Base-by-base conservation (phyloP, 768 basidiomycete species). In the Hirschioporus abietinus region DNA sequence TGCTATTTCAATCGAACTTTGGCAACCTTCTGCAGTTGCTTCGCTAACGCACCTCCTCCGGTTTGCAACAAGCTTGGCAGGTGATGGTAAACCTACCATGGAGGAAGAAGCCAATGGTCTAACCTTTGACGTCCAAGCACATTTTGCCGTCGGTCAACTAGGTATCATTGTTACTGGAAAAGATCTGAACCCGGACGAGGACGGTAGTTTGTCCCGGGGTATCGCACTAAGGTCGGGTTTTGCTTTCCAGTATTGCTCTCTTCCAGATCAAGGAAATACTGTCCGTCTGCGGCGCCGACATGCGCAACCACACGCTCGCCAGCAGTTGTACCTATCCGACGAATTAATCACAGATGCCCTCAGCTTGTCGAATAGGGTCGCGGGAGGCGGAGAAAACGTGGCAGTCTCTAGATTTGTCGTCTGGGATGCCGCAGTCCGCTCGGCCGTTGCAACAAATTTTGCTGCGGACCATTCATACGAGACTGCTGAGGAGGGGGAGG, bases 141-240 rank as follows among this genome's bases (percentile, higher is more conserved):
- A 87, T 30, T 24, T 89, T 35, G 82, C 91, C 0, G 69, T 95
- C 59, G 84, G 82, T 0, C 84, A 84, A 36, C 78, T 91, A 60
- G 85, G 88, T 27, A 72, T 91, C 10, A 87, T 92, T 66, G 73
- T 94, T 63, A 91, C 92, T 7, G 86, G 89, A n/a, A 84, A 84
- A 36, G 95, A 96, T 74, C 82, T 95, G 65, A 93, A 93, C 68
- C 92, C 92, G 0, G 76, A 81, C 0, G 90, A 90, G 65, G 82
- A 83, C 52, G 75, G 84, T 65, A 86, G 86, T 60, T 78, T 92
- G 15, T 88, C 86, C 2, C 84, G 92, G 30, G 93, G 93, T 3
- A 75, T 92, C 65, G 86, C 88, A 1, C 71, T 88, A 30, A 83
- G 77, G 25, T 86, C 83, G 0, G 79, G 85, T 1, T 58, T 87